Percentiles rank a stretch among this genome's conserved stretches.
Conservation (phyloP, 139 green algal genomes). For the Coelastrella sp. region DNA sequence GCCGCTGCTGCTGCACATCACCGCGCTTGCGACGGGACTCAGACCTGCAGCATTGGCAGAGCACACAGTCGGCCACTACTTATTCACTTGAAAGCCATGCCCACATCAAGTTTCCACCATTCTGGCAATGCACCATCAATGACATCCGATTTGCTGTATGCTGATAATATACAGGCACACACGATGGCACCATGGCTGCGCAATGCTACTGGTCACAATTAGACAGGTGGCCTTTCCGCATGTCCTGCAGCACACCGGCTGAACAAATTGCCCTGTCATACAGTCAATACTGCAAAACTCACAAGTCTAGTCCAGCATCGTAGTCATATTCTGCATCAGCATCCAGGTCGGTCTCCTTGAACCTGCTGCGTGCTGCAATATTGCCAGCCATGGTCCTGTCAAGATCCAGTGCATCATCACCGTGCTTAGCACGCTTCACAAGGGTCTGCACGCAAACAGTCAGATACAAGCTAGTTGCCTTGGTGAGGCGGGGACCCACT, state of each 20-base stretch:
- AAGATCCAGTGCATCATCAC: slow-evolving; percentile 73
- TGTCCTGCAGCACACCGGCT: no score
- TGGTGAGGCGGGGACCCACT: no score
- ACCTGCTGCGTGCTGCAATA: slow-evolving; percentile 70
- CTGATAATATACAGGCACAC: no score
- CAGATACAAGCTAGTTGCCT: no score
- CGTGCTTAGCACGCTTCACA: slow-evolving; percentile 80
- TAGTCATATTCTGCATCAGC: slow-evolving; percentile 97
- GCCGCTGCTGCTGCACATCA: slow-evolving; percentile 48
- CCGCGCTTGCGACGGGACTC: slow-evolving; percentile 37
- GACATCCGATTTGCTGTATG: no score
- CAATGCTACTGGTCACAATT: not conserved
- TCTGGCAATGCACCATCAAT: no score
- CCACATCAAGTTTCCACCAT: not conserved
- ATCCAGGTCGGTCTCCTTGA: slow-evolving; percentile 74
- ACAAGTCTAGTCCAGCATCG: slow-evolving; percentile 88
- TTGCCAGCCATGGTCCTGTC: slow-evolving; percentile 83
- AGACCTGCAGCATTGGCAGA: not conserved
- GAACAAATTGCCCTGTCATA: no score
- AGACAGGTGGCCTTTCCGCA: no score
- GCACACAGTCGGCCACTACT: not conserved
- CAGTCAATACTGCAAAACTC: not conserved
- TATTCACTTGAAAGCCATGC: not conserved
- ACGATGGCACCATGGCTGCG: not conserved
- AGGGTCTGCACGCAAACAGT: slow-evolving; percentile 61